A percentile compares a stretch with the other conserved stretches of the same genome.
These are phyloP conservation scores for Colletotrichum destructivum DNA, from an alignment of 2,329 filamentous ascomycete species.

Conservation along the genomic window DNA sequence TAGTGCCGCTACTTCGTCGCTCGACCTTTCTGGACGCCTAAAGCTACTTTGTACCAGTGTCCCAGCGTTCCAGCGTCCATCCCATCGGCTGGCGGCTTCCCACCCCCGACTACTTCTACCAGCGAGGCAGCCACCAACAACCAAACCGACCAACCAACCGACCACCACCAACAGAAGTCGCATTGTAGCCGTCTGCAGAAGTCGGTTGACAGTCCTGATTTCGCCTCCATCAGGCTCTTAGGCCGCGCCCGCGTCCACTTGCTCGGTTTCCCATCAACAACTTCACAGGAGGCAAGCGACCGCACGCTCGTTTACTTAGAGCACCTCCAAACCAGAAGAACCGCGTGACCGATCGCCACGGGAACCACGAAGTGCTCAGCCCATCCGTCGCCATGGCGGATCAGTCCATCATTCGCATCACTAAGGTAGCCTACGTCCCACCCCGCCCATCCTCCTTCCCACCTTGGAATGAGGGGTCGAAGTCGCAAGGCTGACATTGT, in stretches of 20 bases:
- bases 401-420: slow-evolving; percentile 90
- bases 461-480: slow-evolving; percentile 17
- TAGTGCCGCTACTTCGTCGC: slow-evolving; percentile 28
- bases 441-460: slow-evolving; percentile 15
- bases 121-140: slow-evolving; percentile 24
- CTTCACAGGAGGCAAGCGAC: not conserved
- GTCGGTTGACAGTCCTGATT: slow-evolving; percentile 20
- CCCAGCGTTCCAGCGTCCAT: slow-evolving; percentile 6
- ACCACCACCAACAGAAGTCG: slow-evolving; percentile 22
- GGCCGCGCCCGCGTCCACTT: slow-evolving; percentile 20
- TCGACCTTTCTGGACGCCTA: too few species aligned
- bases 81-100: slow-evolving; percentile 14
- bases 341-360: slow-evolving; percentile 8
- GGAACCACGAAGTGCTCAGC: slow-evolving; percentile 8
- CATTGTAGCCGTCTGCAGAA: slow-evolving; percentile 21
- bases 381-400: slow-evolving; percentile 74
- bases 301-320: not conserved
- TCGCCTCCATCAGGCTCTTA: slow-evolving; percentile 32
- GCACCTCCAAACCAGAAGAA: not conserved
- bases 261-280: slow-evolving; percentile 4
- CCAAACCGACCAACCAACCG: slow-evolving; percentile 4
- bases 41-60: not conserved
- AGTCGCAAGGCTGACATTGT: slow-evolving; percentile 30
- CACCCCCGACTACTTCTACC: slow-evolving; percentile 19
- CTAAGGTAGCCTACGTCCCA: slow-evolving; percentile 72